Evolutionary conservation across 805 yeast genomes (phyloP).

Genomic region (Metschnikowia continentalis): DNA sequence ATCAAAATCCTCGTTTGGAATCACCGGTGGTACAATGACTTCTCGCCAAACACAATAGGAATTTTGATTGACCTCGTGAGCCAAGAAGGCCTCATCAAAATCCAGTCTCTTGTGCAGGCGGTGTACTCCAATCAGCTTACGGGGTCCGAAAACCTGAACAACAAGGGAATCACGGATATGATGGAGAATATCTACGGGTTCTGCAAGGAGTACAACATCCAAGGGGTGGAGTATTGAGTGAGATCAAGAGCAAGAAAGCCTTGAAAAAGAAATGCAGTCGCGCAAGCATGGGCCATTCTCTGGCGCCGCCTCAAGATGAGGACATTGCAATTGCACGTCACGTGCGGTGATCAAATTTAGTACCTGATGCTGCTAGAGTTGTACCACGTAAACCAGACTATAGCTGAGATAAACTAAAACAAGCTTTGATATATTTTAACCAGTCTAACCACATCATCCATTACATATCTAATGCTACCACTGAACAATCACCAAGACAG

Average conservation of each 20-base stretch:
- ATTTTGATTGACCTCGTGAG: constrained; percentile 58
- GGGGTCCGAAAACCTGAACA: constrained; percentile 20
- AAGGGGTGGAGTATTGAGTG: constrained; percentile 35
- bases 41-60: constrained; percentile 65
- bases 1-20: constrained; percentile 93
- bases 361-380: not conserved
- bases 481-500: constrained; percentile 16
- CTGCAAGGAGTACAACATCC: constrained; percentile 41
- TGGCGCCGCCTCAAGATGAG: constrained; percentile 1
- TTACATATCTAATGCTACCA: not conserved
- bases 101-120: constrained; percentile 67
- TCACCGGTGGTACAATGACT: constrained; percentile 95
- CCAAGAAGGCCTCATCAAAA: constrained; percentile 75
- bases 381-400: not conserved
- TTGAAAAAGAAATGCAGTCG: not conserved
- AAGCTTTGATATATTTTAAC: not conserved
- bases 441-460: not conserved
- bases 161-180: constrained; percentile 54
- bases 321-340: not conserved
- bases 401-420: not conserved
- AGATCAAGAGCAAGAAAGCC: not conserved
- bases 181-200: constrained; percentile 50
- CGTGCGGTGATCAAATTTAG: constrained; percentile 5
- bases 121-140: constrained; percentile 43
- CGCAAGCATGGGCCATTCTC: not conserved